Evolutionary conservation across 2,329 filamentous ascomycete species (phyloP), one percentile per base, ranked within the genome.

Genomic region (Malbranchea cinnamomea): DNA sequence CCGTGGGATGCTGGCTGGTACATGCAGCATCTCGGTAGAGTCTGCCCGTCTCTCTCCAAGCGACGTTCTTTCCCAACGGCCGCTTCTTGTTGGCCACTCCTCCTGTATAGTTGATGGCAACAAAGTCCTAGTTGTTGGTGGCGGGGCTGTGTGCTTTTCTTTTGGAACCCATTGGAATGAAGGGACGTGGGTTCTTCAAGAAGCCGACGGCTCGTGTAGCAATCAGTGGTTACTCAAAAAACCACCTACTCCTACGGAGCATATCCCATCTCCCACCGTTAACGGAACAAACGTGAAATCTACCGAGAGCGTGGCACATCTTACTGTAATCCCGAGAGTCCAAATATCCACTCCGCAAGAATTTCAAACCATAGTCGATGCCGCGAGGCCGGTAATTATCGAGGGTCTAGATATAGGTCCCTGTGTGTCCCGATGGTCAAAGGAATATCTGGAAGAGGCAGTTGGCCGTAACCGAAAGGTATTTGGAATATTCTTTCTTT

Each of bases 81-180:
- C 82, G 8, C 61, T 92, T 4, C 63, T 92, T 28, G 62, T 83
- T 29, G 83, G 85, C 2, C 67, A 74, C 32, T 73, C 73, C 4
- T 59, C 67, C 5, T 52, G 67, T 9, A 47, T 57, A 16, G 54
- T 65, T 1, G 55, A 56, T 16, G 44, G 58, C 23, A 55, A 62
- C 17, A 54, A 65, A 11, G 43, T 84, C 3, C 44, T 81, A 6
- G 56, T 91, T 5, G 52, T 78, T 27, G 83, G 83, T 1, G 85
- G 85, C 10, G 85, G 83, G 21, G 82, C 79, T 10, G 81, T 83
- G 0, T 92, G 83, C 50, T 92, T 92, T 58, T 84, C 81, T 0
- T 92, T 92, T 66, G 84, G 84, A 1, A 80, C 79, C 5, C 84
- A 71, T 45, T 91, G 81, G 80, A 85, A 84, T 29, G 62, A 64